phyloP scores from a whole-genome alignment of 257 asterid species.

The Cordia subcordata region DNA sequence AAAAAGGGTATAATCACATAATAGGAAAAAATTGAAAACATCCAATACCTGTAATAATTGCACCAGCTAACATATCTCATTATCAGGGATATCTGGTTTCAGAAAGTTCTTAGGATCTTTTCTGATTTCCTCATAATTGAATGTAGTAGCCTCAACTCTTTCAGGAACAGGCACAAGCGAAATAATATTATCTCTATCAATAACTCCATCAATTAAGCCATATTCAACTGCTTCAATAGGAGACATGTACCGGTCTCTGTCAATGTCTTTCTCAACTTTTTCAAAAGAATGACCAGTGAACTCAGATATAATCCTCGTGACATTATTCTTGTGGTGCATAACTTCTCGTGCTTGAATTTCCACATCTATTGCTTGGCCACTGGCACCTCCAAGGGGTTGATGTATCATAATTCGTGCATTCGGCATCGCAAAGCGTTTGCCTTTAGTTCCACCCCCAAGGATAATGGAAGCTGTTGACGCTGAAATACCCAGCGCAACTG shows the following conservation, averaged over 20 bases:
- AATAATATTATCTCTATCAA: slow-evolving; percentile 75
- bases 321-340: slow-evolving; percentile 73
- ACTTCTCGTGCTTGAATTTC: slow-evolving; percentile 92
- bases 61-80: slow-evolving; percentile 58
- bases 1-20: too few species aligned
- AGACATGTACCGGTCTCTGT: slow-evolving; percentile 89
- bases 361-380: slow-evolving; percentile 87
- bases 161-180: slow-evolving; percentile 85
- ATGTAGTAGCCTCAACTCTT: slow-evolving; percentile 51
- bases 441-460: slow-evolving; percentile 93
- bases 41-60: too few species aligned
- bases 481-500: slow-evolving; percentile 76
- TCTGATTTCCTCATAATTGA: slow-evolving; percentile 56
- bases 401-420: slow-evolving; percentile 89
- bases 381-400: slow-evolving; percentile 92
- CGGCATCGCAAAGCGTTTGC: slow-evolving; percentile 95
- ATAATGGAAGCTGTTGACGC: slow-evolving; percentile 94
- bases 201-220: slow-evolving; percentile 90
- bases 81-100: slow-evolving; percentile 78
- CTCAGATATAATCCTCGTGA: slow-evolving; percentile 53
- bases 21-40: too few species aligned
- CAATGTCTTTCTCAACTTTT: slow-evolving; percentile 89
- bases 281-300: slow-evolving; percentile 67
- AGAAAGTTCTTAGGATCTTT: slow-evolving; percentile 51
- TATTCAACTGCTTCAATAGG: slow-evolving; percentile 94